A percentile compares a stretch with the other conserved stretches of the same genome.
Evolutionary conservation across 2,329 filamentous ascomycete genomes (phyloP).

Genomic region (Talaromyces sp.): DNA sequence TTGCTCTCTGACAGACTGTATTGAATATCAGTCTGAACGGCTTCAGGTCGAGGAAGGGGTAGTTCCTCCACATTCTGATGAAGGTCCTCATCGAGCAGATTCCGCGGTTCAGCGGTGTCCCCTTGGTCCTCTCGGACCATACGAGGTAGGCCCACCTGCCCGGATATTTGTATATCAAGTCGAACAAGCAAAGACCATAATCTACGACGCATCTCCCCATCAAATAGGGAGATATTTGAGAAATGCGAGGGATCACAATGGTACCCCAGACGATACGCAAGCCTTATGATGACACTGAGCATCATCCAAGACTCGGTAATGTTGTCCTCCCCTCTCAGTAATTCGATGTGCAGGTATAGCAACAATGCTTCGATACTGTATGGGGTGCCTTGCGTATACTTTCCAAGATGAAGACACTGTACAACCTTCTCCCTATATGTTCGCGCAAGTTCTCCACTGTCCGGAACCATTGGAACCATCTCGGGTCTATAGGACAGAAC

Average conservation of each 20-base stretch:
- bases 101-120: constrained; percentile 40
- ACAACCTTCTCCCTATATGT: constrained; percentile 5
- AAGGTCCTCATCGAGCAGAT: constrained; percentile 43
- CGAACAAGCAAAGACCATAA: constrained; percentile 35
- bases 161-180: constrained; percentile 38
- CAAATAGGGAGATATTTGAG: constrained; percentile 27
- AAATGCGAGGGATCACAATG: constrained; percentile 42
- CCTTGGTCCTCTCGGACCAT: constrained; percentile 37
- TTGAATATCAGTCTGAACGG: constrained; percentile 22
- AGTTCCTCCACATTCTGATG: constrained; percentile 32
- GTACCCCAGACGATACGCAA: constrained; percentile 41
- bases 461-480: not conserved
- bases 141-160: constrained; percentile 39
- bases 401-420: constrained; percentile 5
- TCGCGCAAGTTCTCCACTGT: not conserved
- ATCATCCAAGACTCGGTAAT: constrained; percentile 25
- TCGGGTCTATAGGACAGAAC: constrained; percentile 7
- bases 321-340: not conserved
- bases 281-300: constrained; percentile 27
- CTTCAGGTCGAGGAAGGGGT: constrained; percentile 28
- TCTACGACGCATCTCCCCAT: constrained; percentile 38
- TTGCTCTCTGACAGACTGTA: constrained; percentile 21
- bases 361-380: constrained; percentile 6
- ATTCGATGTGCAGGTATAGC: constrained; percentile 1
- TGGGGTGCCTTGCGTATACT: not conserved